Evolutionary conservation across 2,329 filamentous ascomycete species (phyloP), one percentile per base, ranked within the genome.

Genomic region (Fusarium nanum): DNA sequence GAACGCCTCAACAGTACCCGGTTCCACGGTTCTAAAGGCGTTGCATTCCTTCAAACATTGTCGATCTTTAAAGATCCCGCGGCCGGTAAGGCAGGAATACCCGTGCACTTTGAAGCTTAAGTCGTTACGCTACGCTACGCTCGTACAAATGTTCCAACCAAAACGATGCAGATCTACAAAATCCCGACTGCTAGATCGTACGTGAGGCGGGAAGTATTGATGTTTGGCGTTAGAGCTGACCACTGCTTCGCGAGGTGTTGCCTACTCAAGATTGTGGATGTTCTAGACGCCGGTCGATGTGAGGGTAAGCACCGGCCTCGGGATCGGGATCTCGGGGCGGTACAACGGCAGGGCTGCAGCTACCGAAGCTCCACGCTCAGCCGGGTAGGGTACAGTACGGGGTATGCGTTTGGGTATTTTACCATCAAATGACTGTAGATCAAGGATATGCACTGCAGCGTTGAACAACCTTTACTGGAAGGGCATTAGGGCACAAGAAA

Each of bases 331-430:
- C 23, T 37, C 37, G 52, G 48, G 41, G 57, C 49, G 58, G 48
- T 49, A 52, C 12, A 71, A 71, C 63, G 67, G 67, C 49, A 48
- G 67, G 67, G 67, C 60, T 61, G 50, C 42, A 46, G 41, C 32
- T 63, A 32, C 57, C 60, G 41, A 45, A 56, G 40, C 48, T 54
- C 41, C 46, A 32, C 34, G 50, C 42, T 45, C 48, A 25, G 27
- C 50, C 50, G 41, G 30, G 25, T 52, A 23, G 25, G 23, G 48
- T 41, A 18, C 37, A n/a, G 48, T 32, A 52, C 27, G 23, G 25
- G 11, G 48, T 32, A 52, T 27, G 23, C 18, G 9, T n/a, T 52
- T 14, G 32, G 18, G 9, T 13, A 14, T 34, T 12, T 52, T 8
- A 8, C 10, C 23, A 52, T 52, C 48, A 40, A 52, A 13, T 64